Conservation (phyloP, 306 rosid species). For the Prunus kanzakura region DNA sequence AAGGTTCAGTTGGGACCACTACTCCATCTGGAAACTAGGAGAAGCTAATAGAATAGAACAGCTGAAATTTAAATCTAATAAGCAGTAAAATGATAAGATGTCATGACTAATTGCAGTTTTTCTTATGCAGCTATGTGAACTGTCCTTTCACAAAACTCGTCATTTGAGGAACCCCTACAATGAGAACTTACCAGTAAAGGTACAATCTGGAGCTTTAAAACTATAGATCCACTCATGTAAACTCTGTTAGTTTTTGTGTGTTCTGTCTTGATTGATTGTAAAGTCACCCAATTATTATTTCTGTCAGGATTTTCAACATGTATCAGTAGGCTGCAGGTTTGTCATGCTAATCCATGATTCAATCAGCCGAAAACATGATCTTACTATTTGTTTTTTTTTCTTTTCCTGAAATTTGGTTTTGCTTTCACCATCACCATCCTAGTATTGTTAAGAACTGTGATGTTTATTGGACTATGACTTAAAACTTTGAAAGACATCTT, state of each 20-base stretch:
- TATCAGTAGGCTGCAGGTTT: background rate
- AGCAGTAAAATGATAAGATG: slow-evolving; percentile 12
- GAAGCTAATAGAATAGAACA: slow-evolving; percentile 6
- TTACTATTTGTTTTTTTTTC: background rate
- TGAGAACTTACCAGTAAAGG: slow-evolving; percentile 99
- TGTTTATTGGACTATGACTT: background rate
- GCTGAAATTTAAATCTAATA: slow-evolving; percentile 5
- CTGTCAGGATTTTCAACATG: background rate
- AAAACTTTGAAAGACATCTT: background rate
- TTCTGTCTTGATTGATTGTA: background rate
- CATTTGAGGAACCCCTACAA: slow-evolving; percentile 96
- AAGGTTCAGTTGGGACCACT: background rate
- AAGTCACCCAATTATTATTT: background rate
- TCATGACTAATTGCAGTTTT: slow-evolving; percentile 32
- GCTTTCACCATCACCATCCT: background rate
- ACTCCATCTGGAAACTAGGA: background rate
- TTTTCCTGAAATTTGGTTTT: background rate
- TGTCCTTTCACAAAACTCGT: slow-evolving; percentile 97
- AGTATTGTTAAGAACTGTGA: background rate
- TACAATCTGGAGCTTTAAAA: slow-evolving; percentile 31
- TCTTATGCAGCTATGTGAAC: slow-evolving; percentile 86
- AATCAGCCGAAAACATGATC: background rate
- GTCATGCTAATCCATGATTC: background rate
- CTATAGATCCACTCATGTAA: background rate
- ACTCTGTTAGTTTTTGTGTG: background rate